Base-by-base conservation (phyloP, 2,329 filamentous ascomycete genomes). In the Colletotrichum lupini region DNA sequence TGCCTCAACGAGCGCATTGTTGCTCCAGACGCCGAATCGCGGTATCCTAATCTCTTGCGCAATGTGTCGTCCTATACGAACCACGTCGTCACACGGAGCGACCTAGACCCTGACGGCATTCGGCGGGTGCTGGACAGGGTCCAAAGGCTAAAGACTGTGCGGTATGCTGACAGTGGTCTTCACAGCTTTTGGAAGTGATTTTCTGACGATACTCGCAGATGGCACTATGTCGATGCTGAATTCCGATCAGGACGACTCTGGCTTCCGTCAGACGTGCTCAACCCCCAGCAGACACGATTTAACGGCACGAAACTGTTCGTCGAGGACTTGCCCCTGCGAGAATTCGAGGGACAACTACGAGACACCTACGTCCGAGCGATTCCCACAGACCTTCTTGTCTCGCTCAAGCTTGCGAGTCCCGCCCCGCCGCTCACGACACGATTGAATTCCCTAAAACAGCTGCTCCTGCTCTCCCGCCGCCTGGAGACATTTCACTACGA, bases 401-500 rank as follows among this genome's bases (percentile, higher is more conserved):
- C 85, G 5, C 77, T 87, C 12, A 84, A 82, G 73, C 80, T 86
- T 67, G 80, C 80, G 12, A 80, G 76, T 49, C 82, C 85, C 3
- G 79, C 80, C 0, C 83, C 83, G 6, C 83, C 83, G 1, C 80
- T 87, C 5, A 85, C 84, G 4, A 82, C 82, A 1, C 81, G 80
- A 3, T 79, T 86, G 4, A 80, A 80, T 19, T 82, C 82, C 0
- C 75, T 88, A n/a, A 87, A 86, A 77, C 77, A 77, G 9, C 80
- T 88, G 19, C 78, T 88, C 1, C 69, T 86, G 9, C 73, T 78
- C 12, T 79, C 83, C 9, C 76, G 76, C 4, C 77, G 74, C 8
- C 80, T 87, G 2, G 78, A 82, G 74, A 82, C 77, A 1, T 79
- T 88, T n/a, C 80, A 83, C 65, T 86, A 86, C 74, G 78, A 82